Base-by-base conservation (phyloP, 2,329 filamentous ascomycete genomes). In the Curvularia hawaiiensis region DNA sequence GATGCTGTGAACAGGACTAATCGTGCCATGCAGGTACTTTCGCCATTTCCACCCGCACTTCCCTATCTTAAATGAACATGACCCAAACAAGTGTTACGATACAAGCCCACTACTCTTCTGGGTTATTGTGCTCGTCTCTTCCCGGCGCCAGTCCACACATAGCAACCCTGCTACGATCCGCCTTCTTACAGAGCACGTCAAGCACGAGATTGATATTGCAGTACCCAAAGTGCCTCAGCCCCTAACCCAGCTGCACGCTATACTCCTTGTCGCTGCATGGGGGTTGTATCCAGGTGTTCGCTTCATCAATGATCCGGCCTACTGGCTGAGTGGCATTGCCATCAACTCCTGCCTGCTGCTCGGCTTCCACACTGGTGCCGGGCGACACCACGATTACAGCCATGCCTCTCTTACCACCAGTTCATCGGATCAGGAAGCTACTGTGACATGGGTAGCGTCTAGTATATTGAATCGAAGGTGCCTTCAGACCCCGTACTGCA, bases 241-340 rank as follows among this genome's bases (percentile, higher is more conserved):
- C 7, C n/a, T 45, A n/a, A 7, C 43, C 24, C 43, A 45, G n/a
- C 26, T 45, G 3, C 26, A 45, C 24, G 43, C 43, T 8, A 45
- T 45, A 18, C 14, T 45, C n/a, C 43, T 45, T 3, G 43, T 45
- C n/a, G 43, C 43, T 5, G 43, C 43, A 8, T 45, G 43, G 43
- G 26, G 43, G 0, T 45, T 31, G 43, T 45, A 45, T 3, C 43
- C 43, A 14, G 43, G 43, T 30, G 8, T 30, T 8, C 43, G 43
- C n/a, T 45, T 45, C 43, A 30, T 45, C 16, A 45, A 45, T 10
- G 43, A 45, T 30, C 43, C 43, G n/a, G 43, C 43, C 26, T 45
- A 45, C 43, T 45, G 43, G 43, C 3, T 45, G 26, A 45, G 43
- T 18, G 43, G 43, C n/a, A 30, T 45, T 30, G 26, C 43, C 26